A percentile compares a stretch with the other conserved stretches of the same genome.
These are phyloP conservation scores for Aristolochia californica DNA, from an alignment of 164 flowering plant genomes.

Conservation along the genomic window DNA sequence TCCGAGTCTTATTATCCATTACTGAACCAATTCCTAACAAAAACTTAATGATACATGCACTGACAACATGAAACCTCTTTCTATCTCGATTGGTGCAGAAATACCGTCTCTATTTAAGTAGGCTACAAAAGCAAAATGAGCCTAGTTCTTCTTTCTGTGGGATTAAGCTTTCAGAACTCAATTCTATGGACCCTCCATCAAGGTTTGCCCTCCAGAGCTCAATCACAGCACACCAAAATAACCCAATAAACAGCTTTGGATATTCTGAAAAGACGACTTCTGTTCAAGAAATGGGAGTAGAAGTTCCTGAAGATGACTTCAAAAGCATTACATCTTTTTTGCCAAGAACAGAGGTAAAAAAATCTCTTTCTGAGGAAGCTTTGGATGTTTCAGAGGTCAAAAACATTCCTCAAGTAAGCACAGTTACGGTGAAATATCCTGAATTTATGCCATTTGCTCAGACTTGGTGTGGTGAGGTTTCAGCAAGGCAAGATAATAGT, in stretches of 20 bases:
- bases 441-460: conserved; percentile 22
- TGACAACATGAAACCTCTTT: neutral
- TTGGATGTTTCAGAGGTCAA: conserved; percentile 20
- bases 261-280: conserved; percentile 21
- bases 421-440: conserved; percentile 17
- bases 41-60: no score
- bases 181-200: conserved; percentile 31
- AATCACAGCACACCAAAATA: conserved; percentile 16
- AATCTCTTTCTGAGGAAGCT: conserved; percentile 16
- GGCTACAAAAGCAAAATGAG: conserved; percentile 68
- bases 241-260: conserved; percentile 19
- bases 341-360: conserved; percentile 20
- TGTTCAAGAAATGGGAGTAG: conserved; percentile 22
- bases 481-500: conserved; percentile 24
- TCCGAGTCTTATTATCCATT: no score
- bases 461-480: conserved; percentile 31
- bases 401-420: conserved; percentile 14
- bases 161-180: conserved; percentile 30
- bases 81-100: conserved; percentile 42
- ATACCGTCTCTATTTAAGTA: conserved; percentile 78
- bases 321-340: conserved; percentile 18
- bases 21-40: no score
- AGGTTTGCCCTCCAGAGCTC: conserved; percentile 32
- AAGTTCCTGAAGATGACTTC: conserved; percentile 21
- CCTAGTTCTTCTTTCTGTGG: conserved; percentile 28